Percentiles rank a stretch among this genome's conserved stretches.
These are phyloP conservation scores for Verticillium albo-atrum DNA, from an alignment of 2,329 filamentous ascomycete genomes.

Conservation along the genomic window DNA sequence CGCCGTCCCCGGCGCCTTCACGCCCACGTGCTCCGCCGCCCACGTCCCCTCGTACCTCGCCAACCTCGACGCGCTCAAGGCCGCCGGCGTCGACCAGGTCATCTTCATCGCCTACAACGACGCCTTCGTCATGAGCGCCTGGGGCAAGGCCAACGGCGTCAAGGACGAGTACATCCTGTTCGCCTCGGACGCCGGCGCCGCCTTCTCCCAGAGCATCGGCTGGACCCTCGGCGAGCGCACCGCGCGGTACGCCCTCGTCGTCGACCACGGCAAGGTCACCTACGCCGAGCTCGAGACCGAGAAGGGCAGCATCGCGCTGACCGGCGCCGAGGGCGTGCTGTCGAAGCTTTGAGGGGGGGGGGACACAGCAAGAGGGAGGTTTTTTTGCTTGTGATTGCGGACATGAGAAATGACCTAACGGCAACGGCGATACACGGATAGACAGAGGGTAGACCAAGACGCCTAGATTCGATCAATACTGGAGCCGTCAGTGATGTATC, in stretches of 20 bases:
- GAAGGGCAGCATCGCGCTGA: constrained; percentile 38
- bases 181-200: constrained; percentile 63
- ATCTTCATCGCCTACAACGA: constrained; percentile 83
- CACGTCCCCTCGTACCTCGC: constrained; percentile 79
- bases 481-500: too few species aligned
- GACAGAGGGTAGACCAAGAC: too few species aligned
- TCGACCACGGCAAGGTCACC: constrained; percentile 78
- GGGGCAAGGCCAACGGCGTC: constrained; percentile 83
- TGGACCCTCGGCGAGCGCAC: constrained; percentile 74
- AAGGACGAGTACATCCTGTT: constrained; percentile 70
- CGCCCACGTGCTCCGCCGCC: constrained; percentile 75
- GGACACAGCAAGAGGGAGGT: too few species aligned
- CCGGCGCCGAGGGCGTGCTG: constrained; percentile 50
- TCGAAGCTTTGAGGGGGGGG: constrained; percentile 40
- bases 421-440: neutral
- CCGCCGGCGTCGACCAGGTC: constrained; percentile 78
- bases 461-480: too few species aligned
- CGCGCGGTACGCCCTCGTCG: constrained; percentile 71
- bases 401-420: neutral
- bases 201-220: constrained; percentile 74
- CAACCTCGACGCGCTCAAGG: constrained; percentile 65
- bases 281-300: constrained; percentile 73
- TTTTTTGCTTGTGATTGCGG: too few species aligned
- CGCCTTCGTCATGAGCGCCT: constrained; percentile 80
- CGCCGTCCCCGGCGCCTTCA: constrained; percentile 69